These are phyloP conservation scores for Cordyceps cicadae DNA, from an alignment of 2,329 filamentous ascomycete species.

Conservation along the genomic window DNA sequence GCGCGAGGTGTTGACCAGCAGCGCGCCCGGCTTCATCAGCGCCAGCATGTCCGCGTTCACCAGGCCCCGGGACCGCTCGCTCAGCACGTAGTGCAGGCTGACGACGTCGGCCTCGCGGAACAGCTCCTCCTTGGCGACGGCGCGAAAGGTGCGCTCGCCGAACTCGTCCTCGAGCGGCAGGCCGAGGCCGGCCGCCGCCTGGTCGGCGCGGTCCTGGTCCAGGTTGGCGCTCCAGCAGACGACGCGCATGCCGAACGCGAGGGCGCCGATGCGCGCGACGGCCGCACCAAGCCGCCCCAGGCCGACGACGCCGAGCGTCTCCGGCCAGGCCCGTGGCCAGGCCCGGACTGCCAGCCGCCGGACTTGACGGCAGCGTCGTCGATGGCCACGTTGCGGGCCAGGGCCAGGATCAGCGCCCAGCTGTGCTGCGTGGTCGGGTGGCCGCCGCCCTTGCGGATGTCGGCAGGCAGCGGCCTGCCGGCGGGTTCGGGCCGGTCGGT, in stretches of 20 bases:
- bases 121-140: constrained; percentile 54
- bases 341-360: constrained; percentile 49
- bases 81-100: constrained; percentile 60
- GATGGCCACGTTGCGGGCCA: constrained; percentile 49
- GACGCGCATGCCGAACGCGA: constrained; percentile 57
- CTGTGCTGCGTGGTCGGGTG: constrained; percentile 48
- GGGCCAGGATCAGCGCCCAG: constrained; percentile 46
- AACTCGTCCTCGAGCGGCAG: constrained; percentile 42
- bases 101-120: constrained; percentile 56
- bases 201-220: constrained; percentile 54
- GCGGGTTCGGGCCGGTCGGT: constrained; percentile 15
- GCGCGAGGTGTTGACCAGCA: constrained; percentile 66
- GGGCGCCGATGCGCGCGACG: constrained; percentile 48
- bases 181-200: constrained; percentile 44
- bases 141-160: constrained; percentile 47
- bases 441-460: constrained; percentile 24
- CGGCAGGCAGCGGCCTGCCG: constrained; percentile 12
- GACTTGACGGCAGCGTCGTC: constrained; percentile 52
- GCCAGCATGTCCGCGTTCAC: constrained; percentile 48
- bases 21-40: constrained; percentile 50
- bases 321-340: constrained; percentile 49
- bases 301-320: constrained; percentile 53
- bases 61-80: constrained; percentile 52
- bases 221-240: constrained; percentile 57
- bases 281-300: constrained; percentile 54